These are phyloP conservation scores for Bremia lactucae DNA, from an alignment of 352 stramenopile species.

Conservation along the genomic window DNA sequence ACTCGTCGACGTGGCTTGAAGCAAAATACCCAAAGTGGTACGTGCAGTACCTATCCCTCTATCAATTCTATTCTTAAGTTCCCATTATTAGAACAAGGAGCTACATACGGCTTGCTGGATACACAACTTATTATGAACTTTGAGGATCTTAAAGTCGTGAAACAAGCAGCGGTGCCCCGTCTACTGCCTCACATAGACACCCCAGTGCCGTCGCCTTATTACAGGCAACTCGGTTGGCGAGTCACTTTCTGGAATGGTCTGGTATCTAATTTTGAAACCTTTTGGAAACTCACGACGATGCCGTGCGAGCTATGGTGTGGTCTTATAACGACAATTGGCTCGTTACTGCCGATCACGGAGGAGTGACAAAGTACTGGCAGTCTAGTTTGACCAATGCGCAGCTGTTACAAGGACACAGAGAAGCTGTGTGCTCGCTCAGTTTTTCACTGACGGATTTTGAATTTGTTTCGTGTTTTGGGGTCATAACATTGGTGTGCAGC, in stretches of 20 bases:
- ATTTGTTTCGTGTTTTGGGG: conserved; percentile 79
- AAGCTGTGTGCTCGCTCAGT: conserved; percentile 90
- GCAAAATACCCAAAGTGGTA: conserved; percentile 91
- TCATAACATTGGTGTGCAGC: conserved; percentile 94
- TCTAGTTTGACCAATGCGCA: conserved; percentile 85
- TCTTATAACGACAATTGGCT: conserved; percentile 87
- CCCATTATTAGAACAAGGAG: conserved; percentile 80
- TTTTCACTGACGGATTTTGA: conserved; percentile 97
- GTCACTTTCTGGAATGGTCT: conserved; percentile 96
- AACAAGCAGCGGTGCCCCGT: conserved; percentile 75
- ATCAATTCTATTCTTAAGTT: neutral
- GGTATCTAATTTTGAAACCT: conserved; percentile 96
- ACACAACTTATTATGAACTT: conserved; percentile 93
- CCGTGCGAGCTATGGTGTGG: conserved; percentile 85
- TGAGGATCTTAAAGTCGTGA: conserved; percentile 90
- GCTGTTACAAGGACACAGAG: conserved; percentile 74
- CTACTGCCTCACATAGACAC: conserved; percentile 92
- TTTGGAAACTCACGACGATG: conserved; percentile 85
- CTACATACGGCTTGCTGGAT: conserved; percentile 96
- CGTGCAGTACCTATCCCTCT: neutral
- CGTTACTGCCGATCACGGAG: conserved; percentile 82
- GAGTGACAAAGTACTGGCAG: conserved; percentile 90
- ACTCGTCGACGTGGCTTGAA: conserved; percentile 79
- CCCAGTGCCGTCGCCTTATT: conserved; percentile 89
- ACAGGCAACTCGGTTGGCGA: conserved; percentile 95